Evolutionary conservation across 371 early-diverging fungal species (phyloP).

Genomic region (Mortierella polycephala): DNA sequence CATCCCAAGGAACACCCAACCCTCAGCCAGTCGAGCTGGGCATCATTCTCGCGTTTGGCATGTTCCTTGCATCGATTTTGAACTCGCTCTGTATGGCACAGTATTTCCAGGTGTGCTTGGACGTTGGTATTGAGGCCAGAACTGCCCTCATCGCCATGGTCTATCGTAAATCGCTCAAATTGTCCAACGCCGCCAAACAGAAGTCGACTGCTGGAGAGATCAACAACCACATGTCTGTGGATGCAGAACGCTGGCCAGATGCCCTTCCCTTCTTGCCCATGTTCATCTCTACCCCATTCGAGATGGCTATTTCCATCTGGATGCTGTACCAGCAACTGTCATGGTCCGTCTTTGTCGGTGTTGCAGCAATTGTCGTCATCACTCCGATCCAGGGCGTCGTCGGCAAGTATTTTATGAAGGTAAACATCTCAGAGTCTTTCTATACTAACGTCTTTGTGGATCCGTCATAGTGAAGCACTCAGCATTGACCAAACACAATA

Average conservation of each 20-base stretch:
- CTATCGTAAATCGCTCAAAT: constrained; percentile 84
- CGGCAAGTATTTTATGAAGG: constrained; percentile 10
- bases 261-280: constrained; percentile 55
- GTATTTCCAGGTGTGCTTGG: constrained; percentile 2
- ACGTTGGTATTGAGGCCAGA: constrained; percentile 59
- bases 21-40: constrained; percentile 17
- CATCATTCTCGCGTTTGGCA: constrained; percentile 32
- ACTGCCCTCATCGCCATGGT: constrained; percentile 87
- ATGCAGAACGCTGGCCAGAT: constrained; percentile 46
- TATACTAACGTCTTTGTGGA: background rate
- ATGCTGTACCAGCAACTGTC: constrained; percentile 66
- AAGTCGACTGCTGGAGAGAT: constrained; percentile 81
- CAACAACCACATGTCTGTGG: constrained; percentile 79
- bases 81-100: constrained; percentile 33
- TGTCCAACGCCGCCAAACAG: constrained; percentile 85
- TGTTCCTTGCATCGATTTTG: constrained; percentile 28
- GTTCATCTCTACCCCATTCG: constrained; percentile 55
- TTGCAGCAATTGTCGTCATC: constrained; percentile 56
- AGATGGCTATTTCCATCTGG: constrained; percentile 59
- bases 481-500: background rate
- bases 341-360: constrained; percentile 63
- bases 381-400: constrained; percentile 58
- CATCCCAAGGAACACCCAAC: constrained; percentile 7
- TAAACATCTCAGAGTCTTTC: background rate
- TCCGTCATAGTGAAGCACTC: too few species aligned